phyloP scores from a whole-genome alignment of 768 basidiomycete genomes.

The Cyathus striatus region DNA sequence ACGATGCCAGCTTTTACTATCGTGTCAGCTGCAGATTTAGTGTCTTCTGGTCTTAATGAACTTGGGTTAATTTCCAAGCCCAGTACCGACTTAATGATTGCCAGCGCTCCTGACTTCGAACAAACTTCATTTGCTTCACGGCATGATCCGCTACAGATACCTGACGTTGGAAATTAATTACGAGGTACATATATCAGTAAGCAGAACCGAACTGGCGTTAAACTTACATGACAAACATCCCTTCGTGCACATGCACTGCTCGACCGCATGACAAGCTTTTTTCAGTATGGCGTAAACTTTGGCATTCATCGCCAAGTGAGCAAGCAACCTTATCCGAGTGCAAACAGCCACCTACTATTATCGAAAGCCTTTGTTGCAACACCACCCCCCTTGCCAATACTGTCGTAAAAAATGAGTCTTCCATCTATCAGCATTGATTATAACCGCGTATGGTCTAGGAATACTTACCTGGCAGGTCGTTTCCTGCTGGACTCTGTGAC shows the following conservation, averaged over 20 bases:
- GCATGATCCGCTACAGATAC: conserved; percentile 62
- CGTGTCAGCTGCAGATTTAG: conserved; percentile 33
- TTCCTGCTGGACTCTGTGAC: conserved; percentile 47
- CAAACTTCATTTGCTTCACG: conserved; percentile 67
- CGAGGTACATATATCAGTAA: too few relatives aligned
- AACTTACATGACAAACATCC: conserved; percentile 69
- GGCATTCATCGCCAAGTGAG: too few relatives aligned
- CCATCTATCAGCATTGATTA: not conserved
- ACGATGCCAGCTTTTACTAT: conserved; percentile 51
- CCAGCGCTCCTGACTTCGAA: conserved; percentile 70
- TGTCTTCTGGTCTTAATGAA: conserved; percentile 24
- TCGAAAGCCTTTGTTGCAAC: conserved; percentile 80
- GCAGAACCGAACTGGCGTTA: not conserved
- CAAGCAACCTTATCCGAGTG: too few relatives aligned
- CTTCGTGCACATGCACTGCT: conserved; percentile 56
- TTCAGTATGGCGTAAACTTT: too few relatives aligned
- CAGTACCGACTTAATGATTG: conserved; percentile 64
- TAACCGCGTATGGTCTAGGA: not conserved
- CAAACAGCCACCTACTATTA: conserved; percentile 47
- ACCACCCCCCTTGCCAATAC: conserved; percentile 63
- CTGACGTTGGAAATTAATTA: conserved; percentile 28
- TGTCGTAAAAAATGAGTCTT: conserved; percentile 81
- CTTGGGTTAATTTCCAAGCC: conserved; percentile 30
- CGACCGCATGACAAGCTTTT: conserved; percentile 53
- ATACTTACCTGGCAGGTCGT: conserved; percentile 57